These are phyloP conservation scores for Leccinum broughii DNA, from an alignment of 768 basidiomycete genomes.

Conservation along the genomic window DNA sequence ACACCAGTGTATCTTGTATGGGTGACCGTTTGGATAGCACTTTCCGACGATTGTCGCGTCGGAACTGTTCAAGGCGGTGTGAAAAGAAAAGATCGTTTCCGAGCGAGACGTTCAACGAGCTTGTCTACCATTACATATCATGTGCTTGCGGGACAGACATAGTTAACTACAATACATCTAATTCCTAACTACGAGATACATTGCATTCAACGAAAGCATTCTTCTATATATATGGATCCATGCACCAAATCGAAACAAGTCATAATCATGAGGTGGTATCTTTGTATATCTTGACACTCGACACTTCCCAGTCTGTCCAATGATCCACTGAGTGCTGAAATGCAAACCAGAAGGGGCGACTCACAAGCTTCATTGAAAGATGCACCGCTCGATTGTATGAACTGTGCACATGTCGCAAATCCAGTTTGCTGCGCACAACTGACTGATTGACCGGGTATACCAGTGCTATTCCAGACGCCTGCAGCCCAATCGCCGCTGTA, in stretches of 20 bases:
- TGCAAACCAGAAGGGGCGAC: slow-evolving; percentile 33
- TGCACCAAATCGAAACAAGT: slow-evolving; percentile 7
- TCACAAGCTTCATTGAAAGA: slow-evolving; percentile 77
- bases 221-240: slow-evolving; percentile 12
- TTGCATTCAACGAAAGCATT: slow-evolving; percentile 2
- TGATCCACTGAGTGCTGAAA: slow-evolving; percentile 4
- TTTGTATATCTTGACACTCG: slow-evolving; percentile 74
- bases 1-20: slow-evolving; percentile 14
- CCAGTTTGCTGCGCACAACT: slow-evolving; percentile 87
- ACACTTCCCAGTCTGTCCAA: slow-evolving; percentile 76
- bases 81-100: background rate
- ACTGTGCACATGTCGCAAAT: slow-evolving; percentile 76
- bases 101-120: background rate
- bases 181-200: slow-evolving; percentile 23
- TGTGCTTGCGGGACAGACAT: background rate
- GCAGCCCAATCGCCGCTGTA: slow-evolving; percentile 88
- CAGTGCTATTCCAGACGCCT: slow-evolving; percentile 68
- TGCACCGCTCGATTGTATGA: slow-evolving; percentile 69
- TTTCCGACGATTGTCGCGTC: slow-evolving; percentile 5
- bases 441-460: slow-evolving; percentile 81
- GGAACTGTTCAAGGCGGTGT: background rate
- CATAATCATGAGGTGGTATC: slow-evolving; percentile 24
- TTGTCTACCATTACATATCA: background rate
- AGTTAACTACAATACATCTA: slow-evolving; percentile 24
- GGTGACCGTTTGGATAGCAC: slow-evolving; percentile 27